A percentile compares a stretch with the other conserved stretches of the same genome.
These are phyloP conservation scores for Dicorynia guianensis DNA, from an alignment of 306 rosid species.

Conservation along the genomic window DNA sequence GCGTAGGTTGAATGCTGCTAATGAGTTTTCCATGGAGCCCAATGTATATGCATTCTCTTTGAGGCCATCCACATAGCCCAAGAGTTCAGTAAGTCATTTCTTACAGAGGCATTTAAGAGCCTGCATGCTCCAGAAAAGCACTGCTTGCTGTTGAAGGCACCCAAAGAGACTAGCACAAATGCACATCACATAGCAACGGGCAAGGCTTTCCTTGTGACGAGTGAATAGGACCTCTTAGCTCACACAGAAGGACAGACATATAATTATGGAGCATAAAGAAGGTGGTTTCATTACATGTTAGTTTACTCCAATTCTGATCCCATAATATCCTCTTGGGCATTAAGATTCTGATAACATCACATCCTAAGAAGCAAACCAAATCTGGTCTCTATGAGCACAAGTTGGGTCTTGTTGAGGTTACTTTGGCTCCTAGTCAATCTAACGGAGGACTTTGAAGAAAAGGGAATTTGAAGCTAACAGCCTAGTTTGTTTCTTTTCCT, in stretches of 20 bases:
- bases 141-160: no score
- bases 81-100: no score
- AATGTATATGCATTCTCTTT: no score
- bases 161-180: conserved; percentile 7
- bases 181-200: not conserved
- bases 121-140: no score
- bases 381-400: not conserved
- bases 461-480: conserved; percentile 41
- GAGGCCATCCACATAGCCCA: no score
- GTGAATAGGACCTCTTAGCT: not conserved
- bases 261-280: not conserved
- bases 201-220: not conserved
- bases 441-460: conserved; percentile 41
- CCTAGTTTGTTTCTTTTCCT: not conserved
- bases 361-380: conserved; percentile 37
- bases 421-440: conserved; percentile 37
- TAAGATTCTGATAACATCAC: conserved; percentile 30
- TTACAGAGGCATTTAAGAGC: no score
- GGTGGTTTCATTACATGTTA: no score
- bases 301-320: conserved; percentile 18
- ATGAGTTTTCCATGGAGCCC: no score
- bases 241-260: not conserved
- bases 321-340: conserved; percentile 13
- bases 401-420: conserved; percentile 38
- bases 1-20: no score